Base-by-base conservation (phyloP, 1,139 yeast species). In the Protomyces inundatus region DNA sequence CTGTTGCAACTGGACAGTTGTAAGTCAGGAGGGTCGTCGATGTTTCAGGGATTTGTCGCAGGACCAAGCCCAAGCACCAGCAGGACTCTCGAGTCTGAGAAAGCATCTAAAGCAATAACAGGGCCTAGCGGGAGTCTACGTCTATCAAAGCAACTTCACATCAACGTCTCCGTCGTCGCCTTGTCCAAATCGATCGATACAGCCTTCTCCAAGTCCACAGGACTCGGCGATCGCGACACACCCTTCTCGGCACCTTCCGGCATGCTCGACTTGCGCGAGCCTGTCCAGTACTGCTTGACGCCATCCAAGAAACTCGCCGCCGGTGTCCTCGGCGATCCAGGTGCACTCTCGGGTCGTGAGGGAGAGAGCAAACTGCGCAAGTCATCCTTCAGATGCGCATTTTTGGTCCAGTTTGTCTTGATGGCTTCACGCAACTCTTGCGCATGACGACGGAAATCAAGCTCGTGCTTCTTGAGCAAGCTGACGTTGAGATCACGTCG, bases 401-500 rank as follows among this genome's bases (percentile, higher is more conserved):
- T 62, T 45, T 64, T 48, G 33, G 56, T 57, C 66, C 66, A 65
- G 37, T 65, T 61, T 6, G 46, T 53, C 35, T 55, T 46, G 54
- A 65, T 52, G 23, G 61, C 57, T 14, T 89, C 83, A 70, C 97
- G 81, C 77, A 93, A 91, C 70, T 90, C 97, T 68, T 79, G 83
- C 67, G 93, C 87, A 72, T 91, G 97, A 70, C 91, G 88, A 75
- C 89, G 90, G 76, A 93, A 83, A 69, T 93, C 98, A 70, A 93
- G 81, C 77, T 93, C 98, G 76, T 93, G 93, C 77, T 93, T 93
- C 78, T 93, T 93, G 71, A 93, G 80, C 98, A 98, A 93, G 57
- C 96, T 88, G 33, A 93, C 98, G 73, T 93, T 93, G 71, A 93
- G 82, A 73, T 93, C 98, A 75, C 93, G 90, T 73, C 98, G 83